A percentile compares a stretch with the other conserved stretches of the same genome.
phyloP scores from a whole-genome alignment of 2,329 filamentous ascomycete species.

The Fusarium sp. region DNA sequence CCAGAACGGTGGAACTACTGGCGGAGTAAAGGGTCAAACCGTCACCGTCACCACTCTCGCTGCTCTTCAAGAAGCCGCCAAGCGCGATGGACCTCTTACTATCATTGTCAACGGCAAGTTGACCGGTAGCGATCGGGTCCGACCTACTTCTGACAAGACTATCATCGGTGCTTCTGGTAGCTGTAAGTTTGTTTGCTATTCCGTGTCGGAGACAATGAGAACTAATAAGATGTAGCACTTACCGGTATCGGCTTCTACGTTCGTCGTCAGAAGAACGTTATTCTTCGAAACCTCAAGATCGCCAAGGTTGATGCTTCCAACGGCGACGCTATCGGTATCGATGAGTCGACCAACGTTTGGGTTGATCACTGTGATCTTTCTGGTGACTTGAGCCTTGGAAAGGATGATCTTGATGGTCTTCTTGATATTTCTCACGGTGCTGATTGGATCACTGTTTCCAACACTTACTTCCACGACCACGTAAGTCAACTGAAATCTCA shows the following conservation, averaged over 20 bases:
- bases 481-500: too few relatives aligned
- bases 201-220: too few relatives aligned
- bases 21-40: conserved; percentile 46
- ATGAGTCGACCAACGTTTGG: conserved; percentile 69
- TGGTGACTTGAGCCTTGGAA: conserved; percentile 67
- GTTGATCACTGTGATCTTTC: conserved; percentile 75
- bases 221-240: conserved; percentile 45
- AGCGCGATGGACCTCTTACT: conserved; percentile 42
- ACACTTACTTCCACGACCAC: conserved; percentile 46
- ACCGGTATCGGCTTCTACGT: conserved; percentile 64
- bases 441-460: conserved; percentile 66
- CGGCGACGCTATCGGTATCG: conserved; percentile 70
- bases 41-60: conserved; percentile 45
- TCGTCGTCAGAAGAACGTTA: conserved; percentile 65
- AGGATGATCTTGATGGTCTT: conserved; percentile 77
- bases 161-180: conserved; percentile 54
- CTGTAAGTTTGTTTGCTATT: conserved; percentile 30
- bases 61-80: conserved; percentile 45
- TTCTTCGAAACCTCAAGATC: conserved; percentile 71
- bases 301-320: conserved; percentile 64
- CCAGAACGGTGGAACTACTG: conserved; percentile 49
- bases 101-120: conserved; percentile 48
- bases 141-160: conserved; percentile 55
- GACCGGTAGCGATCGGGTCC: conserved; percentile 39
- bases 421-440: conserved; percentile 71